These are phyloP conservation scores for Trichoderma polysporum DNA, from an alignment of 2,329 filamentous ascomycete genomes.

Conservation along the genomic window DNA sequence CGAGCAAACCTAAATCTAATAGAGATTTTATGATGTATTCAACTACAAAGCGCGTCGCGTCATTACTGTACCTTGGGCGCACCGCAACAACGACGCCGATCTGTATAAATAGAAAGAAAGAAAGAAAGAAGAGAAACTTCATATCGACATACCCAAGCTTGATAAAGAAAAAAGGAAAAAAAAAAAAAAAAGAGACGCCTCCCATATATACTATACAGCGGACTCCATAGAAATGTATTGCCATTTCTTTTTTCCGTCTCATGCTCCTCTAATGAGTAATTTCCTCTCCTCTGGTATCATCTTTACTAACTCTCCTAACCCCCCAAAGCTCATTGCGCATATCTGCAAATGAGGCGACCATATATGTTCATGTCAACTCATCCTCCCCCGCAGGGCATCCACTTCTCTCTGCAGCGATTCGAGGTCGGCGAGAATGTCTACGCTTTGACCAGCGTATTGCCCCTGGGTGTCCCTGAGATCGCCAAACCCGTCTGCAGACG, in stretches of 20 bases:
- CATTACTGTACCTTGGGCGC: background rate
- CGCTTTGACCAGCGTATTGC: slow-evolving; percentile 35
- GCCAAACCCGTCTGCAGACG: background rate
- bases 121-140: background rate
- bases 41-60: background rate
- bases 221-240: background rate
- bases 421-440: slow-evolving; percentile 70
- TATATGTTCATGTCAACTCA: background rate
- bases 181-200: background rate
- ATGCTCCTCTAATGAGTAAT: background rate
- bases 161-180: background rate
- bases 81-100: background rate
- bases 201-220: slow-evolving; percentile 19
- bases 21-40: background rate
- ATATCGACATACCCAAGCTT: slow-evolving; percentile 2
- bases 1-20: background rate
- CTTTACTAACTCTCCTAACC: background rate
- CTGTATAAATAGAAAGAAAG: background rate
- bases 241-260: background rate
- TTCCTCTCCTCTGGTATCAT: background rate
- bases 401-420: slow-evolving; percentile 72
- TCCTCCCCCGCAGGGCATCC: slow-evolving; percentile 54
- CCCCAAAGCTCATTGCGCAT: background rate
- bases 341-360: background rate
- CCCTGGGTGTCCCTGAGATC: slow-evolving; percentile 20